Evolutionary conservation across 176 grass and related monocot genomes (phyloP), one percentile per base, ranked within the genome.

Genomic region (Olyra latifolia): DNA sequence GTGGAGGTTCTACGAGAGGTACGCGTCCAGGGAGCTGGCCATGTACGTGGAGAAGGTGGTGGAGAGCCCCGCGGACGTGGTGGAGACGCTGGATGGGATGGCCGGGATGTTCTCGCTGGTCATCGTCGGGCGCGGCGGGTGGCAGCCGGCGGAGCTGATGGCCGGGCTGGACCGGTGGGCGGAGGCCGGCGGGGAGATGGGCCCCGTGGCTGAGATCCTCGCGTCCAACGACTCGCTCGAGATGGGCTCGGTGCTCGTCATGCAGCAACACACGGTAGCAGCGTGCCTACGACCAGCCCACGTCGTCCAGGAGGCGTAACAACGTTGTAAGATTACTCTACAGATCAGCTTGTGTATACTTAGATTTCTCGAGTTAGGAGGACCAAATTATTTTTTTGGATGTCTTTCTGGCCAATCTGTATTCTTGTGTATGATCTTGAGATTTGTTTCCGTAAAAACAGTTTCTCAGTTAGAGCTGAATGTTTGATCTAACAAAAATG

Each of bases 21-120:
- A 88, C 76, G 81, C 81, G 30, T 8, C 80, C 16, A 47, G 75
- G 42, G 87, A 88, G 75, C 9, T 80, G 30, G 75, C 87, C 23
- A 88, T 84, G 87, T 88, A 88, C 69, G 87, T 88, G 75, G 87
- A 84, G 87, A 88, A 88, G 81, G 35, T 88, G 61, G 87, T 88
- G 81, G 81, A 80, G 87, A 69, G 42, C 61, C 80, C 87, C 0
- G 23, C 75, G 0, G 87, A 88, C 69, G 87, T 88, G 50, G 87
- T 84, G 52, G 87, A 84, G 75, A 84, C 81, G 62, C 75, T 84
- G 62, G 53, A 74, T 7, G 81, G 69, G 13, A 84, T 88, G 87
- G 69, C 87, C 3, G 87, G 87, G 43, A 88, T 88, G 87, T 88
- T 88, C 76, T 84, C 87, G 20, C 76, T 88, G 14, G 87, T 88